These are phyloP conservation scores for Blepharisma stoltei DNA, from an alignment of 73 alveolate genomes.

Conservation along the genomic window DNA sequence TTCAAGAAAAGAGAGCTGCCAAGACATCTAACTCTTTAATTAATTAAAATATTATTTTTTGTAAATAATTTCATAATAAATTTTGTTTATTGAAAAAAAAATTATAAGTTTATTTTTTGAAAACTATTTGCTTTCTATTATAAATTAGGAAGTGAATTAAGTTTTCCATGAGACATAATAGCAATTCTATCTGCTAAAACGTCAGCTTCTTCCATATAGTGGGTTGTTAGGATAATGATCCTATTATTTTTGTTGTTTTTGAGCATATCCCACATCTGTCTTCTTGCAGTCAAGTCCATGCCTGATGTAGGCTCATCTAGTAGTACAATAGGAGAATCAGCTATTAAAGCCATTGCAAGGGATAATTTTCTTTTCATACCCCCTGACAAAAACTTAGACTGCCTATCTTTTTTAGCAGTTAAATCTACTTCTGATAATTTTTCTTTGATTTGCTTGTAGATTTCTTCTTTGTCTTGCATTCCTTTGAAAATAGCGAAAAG, in stretches of 20 bases:
- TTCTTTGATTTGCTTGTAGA: constrained; percentile 44
- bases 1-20: constrained; percentile 59
- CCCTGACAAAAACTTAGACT: constrained; percentile 85
- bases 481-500: constrained; percentile 85
- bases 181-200: constrained; percentile 76
- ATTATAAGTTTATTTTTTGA: no score
- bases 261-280: constrained; percentile 95
- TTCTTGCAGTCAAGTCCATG: constrained; percentile 92
- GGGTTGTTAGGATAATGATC: constrained; percentile 79
- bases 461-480: constrained; percentile 40
- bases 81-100: no score
- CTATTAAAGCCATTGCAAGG: constrained; percentile 94
- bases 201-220: constrained; percentile 80
- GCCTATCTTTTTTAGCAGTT: constrained; percentile 48
- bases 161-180: constrained; percentile 70
- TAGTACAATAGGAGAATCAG: constrained; percentile 85
- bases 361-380: constrained; percentile 95
- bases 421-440: constrained; percentile 84
- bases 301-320: constrained; percentile 99
- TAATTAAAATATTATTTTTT: no score
- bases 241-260: constrained; percentile 78
- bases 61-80: no score
- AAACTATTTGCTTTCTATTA: no score
- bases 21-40: no score
- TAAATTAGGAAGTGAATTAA: no score